Conservation (phyloP, 306 rosid genomes). For the Acacia acuminata region DNA sequence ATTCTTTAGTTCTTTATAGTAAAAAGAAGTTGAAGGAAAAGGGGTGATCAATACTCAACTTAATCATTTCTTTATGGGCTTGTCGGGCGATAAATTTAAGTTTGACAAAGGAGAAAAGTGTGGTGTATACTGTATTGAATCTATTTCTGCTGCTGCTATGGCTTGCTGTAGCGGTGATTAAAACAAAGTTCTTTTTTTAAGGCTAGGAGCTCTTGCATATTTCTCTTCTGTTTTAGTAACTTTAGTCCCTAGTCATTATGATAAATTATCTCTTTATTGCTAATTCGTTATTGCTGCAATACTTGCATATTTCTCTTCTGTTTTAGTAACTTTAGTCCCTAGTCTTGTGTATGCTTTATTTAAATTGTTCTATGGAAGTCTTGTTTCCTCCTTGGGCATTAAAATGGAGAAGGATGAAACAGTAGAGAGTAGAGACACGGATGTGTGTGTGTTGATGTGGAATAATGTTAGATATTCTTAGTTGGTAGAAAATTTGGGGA, state of each 20-base stretch:
- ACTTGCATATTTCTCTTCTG: not conserved
- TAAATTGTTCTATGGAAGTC: no score
- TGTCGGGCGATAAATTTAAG: constrained; percentile 36
- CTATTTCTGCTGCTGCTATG: constrained; percentile 39
- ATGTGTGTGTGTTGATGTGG: no score
- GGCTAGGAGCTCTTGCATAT: constrained; percentile 22
- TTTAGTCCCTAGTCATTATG: not conserved
- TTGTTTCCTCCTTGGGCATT: no score
- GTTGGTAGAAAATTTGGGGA: no score
- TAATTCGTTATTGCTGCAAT: not conserved
- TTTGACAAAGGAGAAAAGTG: constrained; percentile 27
- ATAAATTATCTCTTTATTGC: not conserved
- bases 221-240: constrained; percentile 18
- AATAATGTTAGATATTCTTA: no score
- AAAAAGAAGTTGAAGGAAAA: constrained; percentile 24
- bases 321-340: no score
- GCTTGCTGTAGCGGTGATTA: constrained; percentile 30
- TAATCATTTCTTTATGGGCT: constrained; percentile 30
- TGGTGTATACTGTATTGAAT: not conserved
- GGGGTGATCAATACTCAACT: constrained; percentile 14
- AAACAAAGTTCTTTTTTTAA: not conserved
- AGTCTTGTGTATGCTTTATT: no score
- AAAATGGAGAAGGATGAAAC: no score
- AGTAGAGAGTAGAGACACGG: no score
- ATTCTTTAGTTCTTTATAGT: constrained; percentile 37